phyloP scores from a whole-genome alignment of 1,139 yeast species.

The Nakaseomyces kungkrabaensis region DNA sequence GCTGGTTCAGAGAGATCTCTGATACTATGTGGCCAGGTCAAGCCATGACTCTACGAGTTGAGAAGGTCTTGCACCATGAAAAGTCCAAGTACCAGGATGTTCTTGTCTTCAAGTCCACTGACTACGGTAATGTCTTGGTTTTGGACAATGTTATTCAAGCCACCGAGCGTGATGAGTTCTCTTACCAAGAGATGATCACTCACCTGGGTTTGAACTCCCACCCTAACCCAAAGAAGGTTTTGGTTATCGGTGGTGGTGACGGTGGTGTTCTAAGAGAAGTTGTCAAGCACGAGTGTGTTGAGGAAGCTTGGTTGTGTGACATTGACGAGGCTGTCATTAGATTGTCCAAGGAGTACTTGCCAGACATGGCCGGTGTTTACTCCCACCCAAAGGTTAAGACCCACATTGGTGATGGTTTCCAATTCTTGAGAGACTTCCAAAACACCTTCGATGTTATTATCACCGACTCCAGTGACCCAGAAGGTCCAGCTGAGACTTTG shows the following conservation, averaged over 20 bases:
- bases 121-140: conserved; percentile 85
- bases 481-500: conserved; percentile 87
- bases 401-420: conserved; percentile 86
- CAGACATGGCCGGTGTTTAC: conserved; percentile 74
- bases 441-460: conserved; percentile 75
- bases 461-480: conserved; percentile 94
- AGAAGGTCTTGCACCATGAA: conserved; percentile 69
- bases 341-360: conserved; percentile 73
- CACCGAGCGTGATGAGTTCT: conserved; percentile 89
- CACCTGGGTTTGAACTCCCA: conserved; percentile 85
- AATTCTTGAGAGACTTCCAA: conserved; percentile 68
- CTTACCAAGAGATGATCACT: conserved; percentile 92
- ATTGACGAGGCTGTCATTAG: conserved; percentile 85
- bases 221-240: conserved; percentile 79
- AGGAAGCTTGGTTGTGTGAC: conserved; percentile 82
- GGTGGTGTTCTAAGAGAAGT: conserved; percentile 93
- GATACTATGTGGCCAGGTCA: conserved; percentile 91
- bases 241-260: conserved; percentile 94
- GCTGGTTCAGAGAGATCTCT: conserved; percentile 87
- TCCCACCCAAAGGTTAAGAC: conserved; percentile 73
- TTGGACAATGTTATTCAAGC: conserved; percentile 87
- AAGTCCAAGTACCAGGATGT: conserved; percentile 84
- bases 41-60: conserved; percentile 79
- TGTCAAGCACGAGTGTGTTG: conserved; percentile 74
- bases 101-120: conserved; percentile 74